phyloP scores from a whole-genome alignment of 1,284 basidiomycete species.

The Pseudozyma sp. region DNA sequence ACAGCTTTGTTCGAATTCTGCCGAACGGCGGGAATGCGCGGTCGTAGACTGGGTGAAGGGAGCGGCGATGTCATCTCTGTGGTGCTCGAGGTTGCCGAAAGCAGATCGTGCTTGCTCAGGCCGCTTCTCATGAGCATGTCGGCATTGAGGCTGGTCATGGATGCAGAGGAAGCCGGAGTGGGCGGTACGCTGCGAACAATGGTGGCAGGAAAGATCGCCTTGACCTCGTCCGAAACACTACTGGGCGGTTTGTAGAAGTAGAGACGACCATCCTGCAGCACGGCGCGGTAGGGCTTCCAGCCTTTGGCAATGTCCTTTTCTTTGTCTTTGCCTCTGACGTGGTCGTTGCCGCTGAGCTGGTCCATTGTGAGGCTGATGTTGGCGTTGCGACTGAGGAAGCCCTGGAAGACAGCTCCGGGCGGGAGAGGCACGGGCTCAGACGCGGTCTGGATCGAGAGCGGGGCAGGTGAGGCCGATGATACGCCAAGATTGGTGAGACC shows the following conservation, averaged over 20 bases:
- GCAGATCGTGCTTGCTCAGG: constrained; percentile 56
- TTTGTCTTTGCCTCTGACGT: constrained; percentile 41
- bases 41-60: constrained; percentile 24
- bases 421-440: constrained; percentile 44
- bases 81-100: constrained; percentile 53
- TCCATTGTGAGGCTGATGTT: constrained; percentile 57
- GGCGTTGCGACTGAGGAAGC: constrained; percentile 59
- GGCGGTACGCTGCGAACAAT: constrained; percentile 29
- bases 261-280: constrained; percentile 59
- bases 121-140: constrained; percentile 48
- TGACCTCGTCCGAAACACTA: constrained; percentile 61
- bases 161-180: constrained; percentile 20
- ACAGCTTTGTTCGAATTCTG: constrained; percentile 21
- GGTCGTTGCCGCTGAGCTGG: constrained; percentile 49
- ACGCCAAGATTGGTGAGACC: constrained; percentile 30
- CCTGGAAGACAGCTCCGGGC: constrained; percentile 51
- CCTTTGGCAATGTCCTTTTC: constrained; percentile 65
- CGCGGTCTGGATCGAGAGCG: constrained; percentile 15
- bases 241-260: constrained; percentile 65
- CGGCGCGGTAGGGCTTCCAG: constrained; percentile 67
- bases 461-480: constrained; percentile 5
- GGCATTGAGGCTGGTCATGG: constrained; percentile 32
- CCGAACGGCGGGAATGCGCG: constrained; percentile 25
- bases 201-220: constrained; percentile 51
- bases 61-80: constrained; percentile 36